Conservation (phyloP, 495 filamentous ascomycete species). For the Penicillium cinerascens region DNA sequence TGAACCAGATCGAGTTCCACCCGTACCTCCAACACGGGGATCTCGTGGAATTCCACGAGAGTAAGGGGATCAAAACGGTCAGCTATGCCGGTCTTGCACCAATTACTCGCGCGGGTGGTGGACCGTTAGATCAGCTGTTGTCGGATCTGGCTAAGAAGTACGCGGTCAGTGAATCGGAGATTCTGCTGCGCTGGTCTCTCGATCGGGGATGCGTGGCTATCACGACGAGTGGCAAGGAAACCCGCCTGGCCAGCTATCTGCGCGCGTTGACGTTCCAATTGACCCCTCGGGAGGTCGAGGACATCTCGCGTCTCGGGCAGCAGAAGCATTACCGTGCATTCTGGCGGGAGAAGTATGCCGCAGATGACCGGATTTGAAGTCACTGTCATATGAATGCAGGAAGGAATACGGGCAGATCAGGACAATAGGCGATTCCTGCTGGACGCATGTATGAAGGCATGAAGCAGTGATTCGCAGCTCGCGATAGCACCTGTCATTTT, state of each 20-base stretch:
- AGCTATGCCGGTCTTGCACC: conserved; percentile 70
- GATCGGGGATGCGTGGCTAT: conserved; percentile 75
- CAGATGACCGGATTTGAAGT: conserved; percentile 54
- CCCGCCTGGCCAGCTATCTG: conserved; percentile 64
- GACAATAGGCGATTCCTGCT: no score
- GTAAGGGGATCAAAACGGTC: conserved; percentile 63
- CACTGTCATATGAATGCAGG: not conserved
- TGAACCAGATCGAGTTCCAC: conserved; percentile 90
- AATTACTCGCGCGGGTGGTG: conserved; percentile 59
- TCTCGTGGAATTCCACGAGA: conserved; percentile 62
- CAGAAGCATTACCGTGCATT: conserved; percentile 68
- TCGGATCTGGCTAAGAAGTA: conserved; percentile 69
- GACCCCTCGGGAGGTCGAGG: conserved; percentile 65
- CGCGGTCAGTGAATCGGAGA: conserved; percentile 63
- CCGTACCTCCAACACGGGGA: conserved; percentile 76
- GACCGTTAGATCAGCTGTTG: conserved; percentile 64
- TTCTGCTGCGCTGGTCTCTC: conserved; percentile 72
- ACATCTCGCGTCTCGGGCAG: conserved; percentile 58
- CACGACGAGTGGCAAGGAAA: conserved; percentile 73
- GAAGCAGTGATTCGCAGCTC: no score
- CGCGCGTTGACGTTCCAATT: conserved; percentile 63
- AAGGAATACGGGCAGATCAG: not conserved
- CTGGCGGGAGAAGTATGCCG: conserved; percentile 58
- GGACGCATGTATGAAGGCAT: no score
- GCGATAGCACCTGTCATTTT: no score